Conservation (phyloP, 2,329 filamentous ascomycete genomes). For the Apiospora marii region DNA sequence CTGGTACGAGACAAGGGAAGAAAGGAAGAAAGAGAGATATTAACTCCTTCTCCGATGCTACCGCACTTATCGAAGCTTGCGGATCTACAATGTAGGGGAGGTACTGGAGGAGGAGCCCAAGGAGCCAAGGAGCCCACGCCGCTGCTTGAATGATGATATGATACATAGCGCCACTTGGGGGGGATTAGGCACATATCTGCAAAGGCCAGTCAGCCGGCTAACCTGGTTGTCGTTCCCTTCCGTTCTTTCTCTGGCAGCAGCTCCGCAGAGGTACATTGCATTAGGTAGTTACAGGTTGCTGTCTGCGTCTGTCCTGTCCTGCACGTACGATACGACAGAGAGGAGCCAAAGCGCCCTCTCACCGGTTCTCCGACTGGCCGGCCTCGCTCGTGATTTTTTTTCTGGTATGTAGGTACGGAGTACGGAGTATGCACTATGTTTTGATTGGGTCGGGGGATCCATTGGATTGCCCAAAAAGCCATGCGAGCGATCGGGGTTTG, state of each 20-base stretch:
- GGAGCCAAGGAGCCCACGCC: not conserved
- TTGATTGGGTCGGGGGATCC: too few relatives aligned
- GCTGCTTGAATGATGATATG: not conserved
- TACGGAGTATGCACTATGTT: too few relatives aligned
- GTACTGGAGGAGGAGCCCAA: not conserved
- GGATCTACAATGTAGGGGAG: not conserved
- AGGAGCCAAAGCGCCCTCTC: not conserved
- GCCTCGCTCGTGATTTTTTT: not conserved
- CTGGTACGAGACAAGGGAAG: not conserved
- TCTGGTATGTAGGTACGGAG: too few relatives aligned
- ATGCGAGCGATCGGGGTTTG: not conserved
- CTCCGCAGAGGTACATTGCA: not conserved
- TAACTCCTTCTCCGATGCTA: not conserved
- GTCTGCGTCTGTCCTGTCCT: not conserved
- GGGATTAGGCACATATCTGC: slow-evolving; percentile 4
- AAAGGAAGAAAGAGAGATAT: not conserved
- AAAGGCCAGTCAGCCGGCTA: not conserved
- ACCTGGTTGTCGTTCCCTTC: not conserved
- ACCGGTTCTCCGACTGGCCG: not conserved
- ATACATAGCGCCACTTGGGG: slow-evolving; percentile 1
- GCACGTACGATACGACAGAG: not conserved
- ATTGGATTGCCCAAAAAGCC: not conserved
- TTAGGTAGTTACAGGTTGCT: not conserved
- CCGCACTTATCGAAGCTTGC: not conserved
- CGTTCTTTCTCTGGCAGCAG: not conserved